A percentile compares a stretch with the other conserved stretches of the same genome.
Conservation (phyloP, 116 monocot species). For the Iris pallida region DNA sequence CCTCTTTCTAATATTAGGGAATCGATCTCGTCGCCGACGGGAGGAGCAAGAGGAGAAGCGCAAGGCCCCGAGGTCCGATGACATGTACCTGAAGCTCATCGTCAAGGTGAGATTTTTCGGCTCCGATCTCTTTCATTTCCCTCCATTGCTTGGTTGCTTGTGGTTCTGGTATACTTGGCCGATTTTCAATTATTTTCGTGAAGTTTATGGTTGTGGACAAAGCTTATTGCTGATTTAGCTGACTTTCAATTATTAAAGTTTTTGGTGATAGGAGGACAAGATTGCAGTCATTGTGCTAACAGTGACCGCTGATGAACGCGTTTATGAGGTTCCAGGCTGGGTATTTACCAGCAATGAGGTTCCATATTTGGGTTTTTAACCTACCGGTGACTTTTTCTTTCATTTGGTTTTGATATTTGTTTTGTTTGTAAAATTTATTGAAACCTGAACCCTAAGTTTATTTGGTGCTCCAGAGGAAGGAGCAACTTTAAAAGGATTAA, state of each 20-base stretch:
- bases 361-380: not conserved
- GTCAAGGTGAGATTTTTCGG: slow-evolving; percentile 8
- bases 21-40: not conserved
- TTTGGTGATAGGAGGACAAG: slow-evolving; percentile 4
- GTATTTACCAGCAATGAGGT: slow-evolving; percentile 32
- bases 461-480: too few relatives aligned
- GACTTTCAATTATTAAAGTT: not conserved
- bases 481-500: too few relatives aligned
- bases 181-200: too few relatives aligned
- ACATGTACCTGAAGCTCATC: slow-evolving; percentile 24
- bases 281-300: slow-evolving; percentile 36
- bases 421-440: too few relatives aligned
- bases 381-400: too few relatives aligned
- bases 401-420: too few relatives aligned
- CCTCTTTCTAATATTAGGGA: not conserved
- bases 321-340: slow-evolving; percentile 23
- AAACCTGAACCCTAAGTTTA: too few relatives aligned
- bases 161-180: too few relatives aligned
- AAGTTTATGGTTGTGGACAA: too few relatives aligned
- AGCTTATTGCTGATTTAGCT: not conserved
- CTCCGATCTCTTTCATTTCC: too few relatives aligned
- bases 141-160: too few relatives aligned
- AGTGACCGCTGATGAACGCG: slow-evolving; percentile 32
- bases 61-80: slow-evolving; percentile 18
- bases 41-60: slow-evolving; percentile 19